phyloP scores from a whole-genome alignment of 805 yeast genomes.

The Ogataea ganodermae region DNA sequence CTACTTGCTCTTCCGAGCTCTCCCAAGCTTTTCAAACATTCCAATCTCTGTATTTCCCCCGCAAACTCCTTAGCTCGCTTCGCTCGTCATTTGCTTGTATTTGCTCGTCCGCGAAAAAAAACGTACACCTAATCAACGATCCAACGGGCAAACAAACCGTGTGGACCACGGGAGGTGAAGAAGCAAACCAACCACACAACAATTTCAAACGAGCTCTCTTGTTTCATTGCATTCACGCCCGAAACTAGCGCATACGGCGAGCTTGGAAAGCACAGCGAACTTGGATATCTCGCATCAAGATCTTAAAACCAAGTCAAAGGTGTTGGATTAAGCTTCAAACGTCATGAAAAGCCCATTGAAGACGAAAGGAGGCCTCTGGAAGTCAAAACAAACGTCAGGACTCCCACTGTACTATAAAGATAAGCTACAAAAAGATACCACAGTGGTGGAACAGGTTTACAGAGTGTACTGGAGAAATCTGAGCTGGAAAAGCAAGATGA shows the following conservation, averaged over 20 bases:
- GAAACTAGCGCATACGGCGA: no score
- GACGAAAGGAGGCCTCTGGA: conserved; percentile 24
- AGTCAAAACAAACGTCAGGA: conserved; percentile 29
- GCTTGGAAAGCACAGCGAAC: no score
- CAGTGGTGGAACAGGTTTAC: conserved; percentile 15
- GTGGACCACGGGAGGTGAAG: neutral
- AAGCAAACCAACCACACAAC: neutral
- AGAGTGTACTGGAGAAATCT: conserved; percentile 17
- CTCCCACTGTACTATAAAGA: conserved; percentile 58
- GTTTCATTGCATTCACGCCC: no score
- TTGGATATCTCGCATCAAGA: no score
- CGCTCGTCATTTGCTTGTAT: no score
- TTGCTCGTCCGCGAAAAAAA: conserved; percentile 7
- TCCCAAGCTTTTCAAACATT: no score
- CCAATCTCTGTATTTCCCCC: no score
- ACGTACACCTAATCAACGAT: conserved; percentile 2
- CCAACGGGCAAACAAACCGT: neutral
- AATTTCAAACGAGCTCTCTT: neutral
- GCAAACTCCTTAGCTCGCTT: no score
- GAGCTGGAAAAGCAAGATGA: conserved; percentile 36
- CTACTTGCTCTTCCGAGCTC: no score
- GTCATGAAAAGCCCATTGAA: conserved; percentile 10
- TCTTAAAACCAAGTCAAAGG: neutral
- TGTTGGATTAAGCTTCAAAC: neutral
- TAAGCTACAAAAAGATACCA: conserved; percentile 35